Evolutionary conservation across 441 rosid genomes (phyloP).

Genomic region (Erodium chrysanthum): DNA sequence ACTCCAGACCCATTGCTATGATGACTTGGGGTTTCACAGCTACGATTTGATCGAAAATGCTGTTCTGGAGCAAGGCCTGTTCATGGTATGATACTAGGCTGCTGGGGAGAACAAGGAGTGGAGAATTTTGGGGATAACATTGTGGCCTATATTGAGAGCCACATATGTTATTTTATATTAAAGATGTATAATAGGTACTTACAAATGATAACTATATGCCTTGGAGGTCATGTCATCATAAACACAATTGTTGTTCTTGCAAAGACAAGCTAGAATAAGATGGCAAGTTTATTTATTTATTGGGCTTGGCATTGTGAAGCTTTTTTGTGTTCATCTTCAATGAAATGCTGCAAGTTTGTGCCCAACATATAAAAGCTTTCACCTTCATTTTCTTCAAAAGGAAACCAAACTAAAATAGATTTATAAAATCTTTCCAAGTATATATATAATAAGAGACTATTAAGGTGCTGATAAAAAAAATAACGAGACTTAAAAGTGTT

Average conservation of each 20-base stretch:
- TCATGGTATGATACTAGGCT: background rate
- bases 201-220: background rate
- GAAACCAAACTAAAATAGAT: background rate
- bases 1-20: constrained; percentile 1
- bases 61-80: constrained; percentile 9
- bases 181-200: constrained; percentile 1
- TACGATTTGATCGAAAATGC: background rate
- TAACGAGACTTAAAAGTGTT: background rate
- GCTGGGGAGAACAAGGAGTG: background rate
- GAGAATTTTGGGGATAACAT: constrained; percentile 4
- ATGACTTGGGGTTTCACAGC: constrained; percentile 6
- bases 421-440: background rate
- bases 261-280: constrained; percentile 5
- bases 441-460: no score
- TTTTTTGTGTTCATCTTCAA: background rate
- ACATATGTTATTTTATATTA: constrained; percentile 1
- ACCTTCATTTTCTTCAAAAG: background rate
- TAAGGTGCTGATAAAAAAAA: background rate
- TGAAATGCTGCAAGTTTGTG: background rate
- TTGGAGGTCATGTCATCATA: constrained; percentile 3
- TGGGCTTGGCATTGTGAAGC: background rate
- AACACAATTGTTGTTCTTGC: constrained; percentile 6
- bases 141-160: background rate
- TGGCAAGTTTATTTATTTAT: background rate
- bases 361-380: background rate